Base-by-base conservation (phyloP, 2,329 filamentous ascomycete species). In the Botrytis aclada region DNA sequence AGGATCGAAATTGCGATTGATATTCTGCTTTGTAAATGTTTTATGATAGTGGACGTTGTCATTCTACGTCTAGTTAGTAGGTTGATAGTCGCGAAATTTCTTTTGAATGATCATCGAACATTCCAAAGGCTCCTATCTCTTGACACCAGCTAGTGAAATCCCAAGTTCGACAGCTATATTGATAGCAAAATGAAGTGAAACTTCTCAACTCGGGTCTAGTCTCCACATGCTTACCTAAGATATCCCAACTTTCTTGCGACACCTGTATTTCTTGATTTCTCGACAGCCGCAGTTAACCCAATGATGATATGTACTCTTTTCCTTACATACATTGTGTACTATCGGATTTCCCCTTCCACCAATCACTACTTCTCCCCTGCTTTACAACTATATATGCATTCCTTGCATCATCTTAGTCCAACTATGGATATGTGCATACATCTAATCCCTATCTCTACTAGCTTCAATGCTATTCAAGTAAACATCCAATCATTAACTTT, bases 391-490 rank as follows among this genome's bases (percentile, higher is more conserved):
- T 43, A 1, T 29, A 69, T 69, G 51, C 37, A 69, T 69, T 69
- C 65, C 65, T 69, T 69, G 65, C 65, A 69, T 69, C 37, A 69
- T 69, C 65, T 56, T 41, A 56, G n/a, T 16, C 65, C 65, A 29
- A 67, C 47, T 67, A 67, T 56, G 65, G 64, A 56, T 56, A 56
- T 47, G 39, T 67, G 47, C 65, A 67, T 67, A n/a, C 12, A 10
- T 25, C 34, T 67, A 67, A 41, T 56, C 65, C 34, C 10, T 14
- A 56, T 67, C 14, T 32, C 18, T 25, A 18, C 37, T 69, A 69
- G 65, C 18, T 32, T 56, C n/a, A 18, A 39, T 54, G 45, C 32
- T 39, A 25, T 37, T 16, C 22, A 41, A 29, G 9, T 29, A 41
- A n/a, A 54, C 51, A 34, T 39, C 64, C 64, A 66, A 67, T 67